Evolutionary conservation across 129 eudicot species (phyloP).

Genomic region (Pittosporum tobira): DNA sequence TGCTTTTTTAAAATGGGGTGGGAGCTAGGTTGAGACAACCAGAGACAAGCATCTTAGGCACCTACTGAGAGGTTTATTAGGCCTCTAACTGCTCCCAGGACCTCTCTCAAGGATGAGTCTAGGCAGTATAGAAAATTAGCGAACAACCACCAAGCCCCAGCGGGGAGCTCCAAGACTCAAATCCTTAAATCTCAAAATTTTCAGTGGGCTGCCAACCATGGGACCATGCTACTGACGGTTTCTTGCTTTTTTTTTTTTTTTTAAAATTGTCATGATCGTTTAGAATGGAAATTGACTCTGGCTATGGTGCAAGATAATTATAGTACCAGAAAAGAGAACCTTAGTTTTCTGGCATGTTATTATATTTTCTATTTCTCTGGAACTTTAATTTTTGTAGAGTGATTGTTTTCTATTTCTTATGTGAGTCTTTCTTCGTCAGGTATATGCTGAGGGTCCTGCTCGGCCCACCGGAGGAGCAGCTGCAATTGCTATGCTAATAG

Average conservation of each 20-base stretch:
- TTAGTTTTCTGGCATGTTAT: background rate
- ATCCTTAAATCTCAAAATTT: background rate
- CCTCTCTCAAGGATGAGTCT: too few relatives aligned
- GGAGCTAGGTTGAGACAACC: too few relatives aligned
- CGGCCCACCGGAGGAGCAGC: conserved; percentile 99
- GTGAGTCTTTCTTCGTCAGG: conserved; percentile 37
- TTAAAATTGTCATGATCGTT: background rate
- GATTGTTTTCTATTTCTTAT: conserved; percentile 13
- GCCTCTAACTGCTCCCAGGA: too few relatives aligned
- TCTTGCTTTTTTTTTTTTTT: background rate
- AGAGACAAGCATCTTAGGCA: too few relatives aligned
- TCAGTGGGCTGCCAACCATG: too few relatives aligned
- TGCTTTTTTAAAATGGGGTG: too few relatives aligned
- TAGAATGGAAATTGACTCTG: too few relatives aligned
- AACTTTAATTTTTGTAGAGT: background rate
- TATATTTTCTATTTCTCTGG: background rate
- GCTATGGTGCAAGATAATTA: too few relatives aligned
- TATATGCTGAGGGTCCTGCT: conserved; percentile 98
- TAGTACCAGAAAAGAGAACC: background rate
- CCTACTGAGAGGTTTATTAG: too few relatives aligned
- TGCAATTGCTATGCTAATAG: conserved; percentile 91
- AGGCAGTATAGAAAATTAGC: too few relatives aligned
- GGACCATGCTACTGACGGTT: background rate
- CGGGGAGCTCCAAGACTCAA: background rate
- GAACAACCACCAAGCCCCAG: background rate